phyloP scores from a whole-genome alignment of 345 rosid genomes.

The Eucalyptus erythrocorys region DNA sequence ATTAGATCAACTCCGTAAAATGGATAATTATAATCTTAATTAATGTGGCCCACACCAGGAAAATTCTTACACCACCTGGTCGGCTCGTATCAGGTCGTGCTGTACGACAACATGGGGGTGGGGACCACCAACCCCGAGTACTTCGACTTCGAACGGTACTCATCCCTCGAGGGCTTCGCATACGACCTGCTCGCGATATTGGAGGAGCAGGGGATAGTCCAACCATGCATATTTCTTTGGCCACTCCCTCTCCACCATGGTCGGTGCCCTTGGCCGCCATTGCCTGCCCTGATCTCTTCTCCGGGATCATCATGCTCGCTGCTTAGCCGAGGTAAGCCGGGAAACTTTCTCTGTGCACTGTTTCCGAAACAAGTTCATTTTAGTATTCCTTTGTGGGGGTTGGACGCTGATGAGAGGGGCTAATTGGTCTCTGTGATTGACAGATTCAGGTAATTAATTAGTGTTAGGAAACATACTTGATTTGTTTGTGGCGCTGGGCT shows the following conservation, averaged over 20 bases:
- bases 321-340: slow-evolving; percentile 53
- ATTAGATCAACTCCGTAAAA: too few species aligned
- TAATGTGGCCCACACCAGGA: too few species aligned
- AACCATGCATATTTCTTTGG: slow-evolving; percentile 61
- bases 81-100: slow-evolving; percentile 41
- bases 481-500: not conserved
- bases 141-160: slow-evolving; percentile 65
- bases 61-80: too few species aligned
- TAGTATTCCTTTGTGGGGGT: not conserved
- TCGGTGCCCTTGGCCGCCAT: slow-evolving; percentile 72
- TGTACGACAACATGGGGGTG: slow-evolving; percentile 79
- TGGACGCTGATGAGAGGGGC: not conserved
- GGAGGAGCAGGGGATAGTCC: slow-evolving; percentile 36
- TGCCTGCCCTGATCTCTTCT: slow-evolving; percentile 66
- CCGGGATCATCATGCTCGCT: slow-evolving; percentile 50
- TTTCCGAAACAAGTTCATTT: not conserved
- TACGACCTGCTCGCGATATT: slow-evolving; percentile 65
- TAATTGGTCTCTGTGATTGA: not conserved
- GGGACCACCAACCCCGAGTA: slow-evolving; percentile 82
- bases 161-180: slow-evolving; percentile 59
- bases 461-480: not conserved
- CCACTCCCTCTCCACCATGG: slow-evolving; percentile 74
- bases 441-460: not conserved
- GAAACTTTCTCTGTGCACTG: not conserved
- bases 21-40: too few species aligned